Percentiles rank a stretch among this genome's conserved stretches.
Conservation (phyloP, 768 basidiomycete genomes). For the Lactarius psammicola region DNA sequence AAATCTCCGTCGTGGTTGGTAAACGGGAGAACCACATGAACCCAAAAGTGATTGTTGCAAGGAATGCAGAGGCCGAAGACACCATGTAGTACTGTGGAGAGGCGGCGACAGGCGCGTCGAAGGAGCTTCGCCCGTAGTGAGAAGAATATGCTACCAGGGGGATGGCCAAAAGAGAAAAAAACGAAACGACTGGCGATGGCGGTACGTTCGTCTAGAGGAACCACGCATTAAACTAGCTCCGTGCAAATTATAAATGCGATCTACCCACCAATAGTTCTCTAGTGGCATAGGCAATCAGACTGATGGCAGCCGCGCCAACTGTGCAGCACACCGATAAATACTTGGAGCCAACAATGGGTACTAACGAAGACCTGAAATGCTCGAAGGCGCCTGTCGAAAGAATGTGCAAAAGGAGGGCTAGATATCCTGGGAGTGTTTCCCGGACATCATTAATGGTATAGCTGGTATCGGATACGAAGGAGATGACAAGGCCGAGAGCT, state of each 20-base stretch:
- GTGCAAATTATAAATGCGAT: neutral
- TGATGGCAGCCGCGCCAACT: conserved; percentile 61
- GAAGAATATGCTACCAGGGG: conserved; percentile 62
- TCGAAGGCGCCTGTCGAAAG: conserved; percentile 60
- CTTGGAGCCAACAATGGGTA: conserved; percentile 55
- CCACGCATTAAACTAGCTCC: neutral
- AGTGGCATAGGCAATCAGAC: conserved; percentile 63
- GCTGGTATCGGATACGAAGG: conserved; percentile 55
- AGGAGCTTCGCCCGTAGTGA: conserved; percentile 55
- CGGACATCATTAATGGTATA: conserved; percentile 44
- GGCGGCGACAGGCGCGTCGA: conserved; percentile 48
- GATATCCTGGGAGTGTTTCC: conserved; percentile 60
- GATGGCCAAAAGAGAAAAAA: conserved; percentile 55
- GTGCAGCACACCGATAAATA: conserved; percentile 56
- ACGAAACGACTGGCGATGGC: conserved; percentile 51
- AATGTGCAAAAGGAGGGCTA: conserved; percentile 58
- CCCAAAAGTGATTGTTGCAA: conserved; percentile 54
- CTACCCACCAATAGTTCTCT: conserved; percentile 54
- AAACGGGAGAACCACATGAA: conserved; percentile 60
- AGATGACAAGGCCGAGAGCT: conserved; percentile 48
- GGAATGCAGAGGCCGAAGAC: conserved; percentile 54
- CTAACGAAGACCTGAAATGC: conserved; percentile 56
- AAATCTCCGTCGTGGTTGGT: conserved; percentile 57
- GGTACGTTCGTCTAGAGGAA: conserved; percentile 33
- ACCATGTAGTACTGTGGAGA: conserved; percentile 55